Percentiles rank a stretch among this genome's conserved stretches.
These are phyloP conservation scores for Metschnikowia cubensis DNA, from an alignment of 805 yeast species.

Conservation along the genomic window DNA sequence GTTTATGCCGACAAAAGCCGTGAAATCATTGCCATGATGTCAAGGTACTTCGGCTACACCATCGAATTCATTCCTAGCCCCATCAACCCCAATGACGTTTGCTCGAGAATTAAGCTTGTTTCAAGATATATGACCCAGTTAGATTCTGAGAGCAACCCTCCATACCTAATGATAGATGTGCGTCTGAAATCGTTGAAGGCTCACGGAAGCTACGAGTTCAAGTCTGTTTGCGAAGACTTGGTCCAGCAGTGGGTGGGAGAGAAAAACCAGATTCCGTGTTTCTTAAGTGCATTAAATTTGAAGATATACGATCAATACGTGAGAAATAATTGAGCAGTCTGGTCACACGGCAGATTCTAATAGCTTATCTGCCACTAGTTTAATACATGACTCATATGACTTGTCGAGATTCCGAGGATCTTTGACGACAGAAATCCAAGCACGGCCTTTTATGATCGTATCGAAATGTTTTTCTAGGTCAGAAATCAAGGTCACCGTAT, in stretches of 20 bases:
- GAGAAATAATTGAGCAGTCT: neutral
- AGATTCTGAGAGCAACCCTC: constrained; percentile 18
- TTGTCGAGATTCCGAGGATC: constrained; percentile 43
- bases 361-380: constrained; percentile 22
- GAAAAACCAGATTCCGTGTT: constrained; percentile 69
- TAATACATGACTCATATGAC: constrained; percentile 38
- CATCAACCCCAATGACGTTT: constrained; percentile 42
- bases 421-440: constrained; percentile 55
- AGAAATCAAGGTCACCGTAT: constrained; percentile 1
- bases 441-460: constrained; percentile 54
- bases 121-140: constrained; percentile 36
- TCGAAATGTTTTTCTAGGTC: constrained; percentile 5
- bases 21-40: constrained; percentile 65
- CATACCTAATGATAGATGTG: constrained; percentile 56
- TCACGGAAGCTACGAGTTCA: constrained; percentile 37
- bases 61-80: constrained; percentile 58
- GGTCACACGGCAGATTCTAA: neutral
- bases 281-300: constrained; percentile 69
- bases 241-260: constrained; percentile 65
- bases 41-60: constrained; percentile 66
- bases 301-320: constrained; percentile 50
- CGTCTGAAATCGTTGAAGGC: constrained; percentile 53
- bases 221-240: constrained; percentile 43
- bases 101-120: constrained; percentile 51
- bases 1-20: constrained; percentile 62